Percentiles rank a stretch among this genome's conserved stretches.
phyloP scores from a whole-genome alignment of 2,329 filamentous ascomycete species.

The Sporothrix dimorphospora region DNA sequence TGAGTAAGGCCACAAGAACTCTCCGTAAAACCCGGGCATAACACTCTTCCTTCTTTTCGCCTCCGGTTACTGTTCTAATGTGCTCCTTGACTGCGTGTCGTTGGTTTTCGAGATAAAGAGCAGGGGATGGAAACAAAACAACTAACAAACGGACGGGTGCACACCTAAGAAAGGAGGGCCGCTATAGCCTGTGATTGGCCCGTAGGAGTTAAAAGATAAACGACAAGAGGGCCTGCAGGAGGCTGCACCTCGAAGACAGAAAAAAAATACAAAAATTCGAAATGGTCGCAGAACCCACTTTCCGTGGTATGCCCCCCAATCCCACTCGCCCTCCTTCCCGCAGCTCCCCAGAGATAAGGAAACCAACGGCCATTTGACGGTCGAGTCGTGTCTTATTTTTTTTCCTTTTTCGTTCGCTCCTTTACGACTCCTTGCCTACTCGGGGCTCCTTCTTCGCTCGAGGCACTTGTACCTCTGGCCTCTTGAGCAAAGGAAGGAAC shows the following conservation, averaged over 20 bases:
- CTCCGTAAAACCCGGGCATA: not conserved
- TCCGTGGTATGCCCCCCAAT: not conserved
- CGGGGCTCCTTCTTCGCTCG: not conserved
- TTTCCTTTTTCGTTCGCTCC: not conserved
- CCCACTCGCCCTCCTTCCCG: not conserved
- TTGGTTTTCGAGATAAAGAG: constrained; percentile 10
- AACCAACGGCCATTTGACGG: constrained; percentile 32
- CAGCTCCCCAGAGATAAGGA: constrained; percentile 34
- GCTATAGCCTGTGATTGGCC: constrained; percentile 4
- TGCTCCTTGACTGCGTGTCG: not conserved
- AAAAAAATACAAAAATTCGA: no score
- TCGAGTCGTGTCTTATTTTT: not conserved
- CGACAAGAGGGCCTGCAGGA: no score
- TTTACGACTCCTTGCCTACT: not conserved
- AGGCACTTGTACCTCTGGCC: not conserved
- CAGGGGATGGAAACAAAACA: not conserved
- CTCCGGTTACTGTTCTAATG: not conserved
- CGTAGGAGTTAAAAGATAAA: constrained; percentile 6
- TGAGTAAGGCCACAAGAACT: not conserved
- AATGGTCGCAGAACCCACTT: constrained; percentile 7
- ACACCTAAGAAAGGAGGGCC: not conserved
- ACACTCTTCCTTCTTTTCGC: not conserved
- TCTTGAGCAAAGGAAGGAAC: not conserved
- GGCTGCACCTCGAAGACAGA: not conserved
- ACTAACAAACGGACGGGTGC: not conserved